Conservation (phyloP, 257 asterid species). For the Solanum chaucha region DNA sequence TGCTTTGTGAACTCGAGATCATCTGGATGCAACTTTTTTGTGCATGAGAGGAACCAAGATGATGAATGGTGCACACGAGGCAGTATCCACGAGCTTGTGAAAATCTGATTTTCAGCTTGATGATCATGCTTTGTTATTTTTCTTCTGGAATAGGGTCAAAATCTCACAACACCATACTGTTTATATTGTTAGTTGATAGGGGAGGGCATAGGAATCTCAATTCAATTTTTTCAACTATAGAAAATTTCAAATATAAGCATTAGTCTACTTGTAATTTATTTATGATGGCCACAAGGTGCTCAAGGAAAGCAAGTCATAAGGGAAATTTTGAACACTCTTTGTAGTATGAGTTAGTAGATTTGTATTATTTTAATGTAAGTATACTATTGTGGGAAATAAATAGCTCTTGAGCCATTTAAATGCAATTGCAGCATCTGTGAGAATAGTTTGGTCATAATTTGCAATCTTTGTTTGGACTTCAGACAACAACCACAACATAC, state of each 20-base stretch:
- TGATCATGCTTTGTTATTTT: not conserved
- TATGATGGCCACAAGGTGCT: not conserved
- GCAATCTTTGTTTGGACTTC: not conserved
- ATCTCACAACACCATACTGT: constrained; percentile 11
- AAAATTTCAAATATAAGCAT: constrained; percentile 1
- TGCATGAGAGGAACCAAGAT: not conserved
- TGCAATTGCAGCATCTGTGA: not conserved
- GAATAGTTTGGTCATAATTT: not conserved
- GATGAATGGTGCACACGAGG: not conserved
- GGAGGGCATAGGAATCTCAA: constrained; percentile 10
- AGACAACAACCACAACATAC: not conserved
- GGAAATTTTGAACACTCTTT: not conserved
- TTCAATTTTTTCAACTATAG: constrained; percentile 8
- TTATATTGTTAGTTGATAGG: constrained; percentile 21
- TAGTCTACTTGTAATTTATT: not conserved
- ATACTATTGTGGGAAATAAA: not conserved
- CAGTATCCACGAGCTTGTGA: not conserved
- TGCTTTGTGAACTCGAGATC: not conserved
- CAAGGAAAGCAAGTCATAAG: not conserved
- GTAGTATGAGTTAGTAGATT: not conserved
- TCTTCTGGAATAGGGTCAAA: not conserved
- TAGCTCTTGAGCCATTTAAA: not conserved
- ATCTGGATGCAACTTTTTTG: not conserved
- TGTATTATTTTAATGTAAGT: not conserved
- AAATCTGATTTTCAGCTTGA: not conserved